Evolutionary conservation across 306 rosid genomes (phyloP).

Genomic region (Bauhinia variegata): DNA sequence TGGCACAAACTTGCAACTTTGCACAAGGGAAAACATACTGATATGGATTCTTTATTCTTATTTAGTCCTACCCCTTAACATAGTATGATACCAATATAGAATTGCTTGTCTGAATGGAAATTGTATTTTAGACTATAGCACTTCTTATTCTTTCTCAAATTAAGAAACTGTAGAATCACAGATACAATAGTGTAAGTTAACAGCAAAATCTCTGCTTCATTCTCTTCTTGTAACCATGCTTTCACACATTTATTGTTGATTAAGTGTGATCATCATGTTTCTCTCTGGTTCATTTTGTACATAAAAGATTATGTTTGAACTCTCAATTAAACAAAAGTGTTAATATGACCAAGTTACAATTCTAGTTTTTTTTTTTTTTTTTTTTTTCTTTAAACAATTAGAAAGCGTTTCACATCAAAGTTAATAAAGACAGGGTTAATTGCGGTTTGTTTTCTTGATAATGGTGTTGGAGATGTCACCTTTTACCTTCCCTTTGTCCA

Average conservation of each 20-base stretch:
- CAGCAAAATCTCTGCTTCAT: conserved; percentile 23
- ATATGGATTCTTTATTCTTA: conserved; percentile 17
- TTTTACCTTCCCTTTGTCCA: too few relatives aligned
- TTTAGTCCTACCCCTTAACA: conserved; percentile 30
- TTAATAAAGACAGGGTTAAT: too few relatives aligned
- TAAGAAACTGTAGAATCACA: conserved; percentile 42
- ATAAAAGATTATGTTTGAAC: too few relatives aligned
- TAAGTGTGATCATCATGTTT: neutral
- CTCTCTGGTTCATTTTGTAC: neutral
- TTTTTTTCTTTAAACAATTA: too few relatives aligned
- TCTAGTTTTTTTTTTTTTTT: too few relatives aligned
- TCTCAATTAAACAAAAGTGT: too few relatives aligned
- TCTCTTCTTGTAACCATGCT: neutral
- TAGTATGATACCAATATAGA: conserved; percentile 28
- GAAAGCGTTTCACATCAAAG: too few relatives aligned
- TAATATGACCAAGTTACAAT: too few relatives aligned
- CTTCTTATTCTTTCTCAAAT: conserved; percentile 50
- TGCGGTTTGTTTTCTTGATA: too few relatives aligned
- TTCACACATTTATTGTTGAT: neutral
- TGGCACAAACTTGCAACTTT: conserved; percentile 43
- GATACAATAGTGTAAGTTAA: too few relatives aligned
- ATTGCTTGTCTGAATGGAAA: conserved; percentile 39
- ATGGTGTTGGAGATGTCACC: too few relatives aligned
- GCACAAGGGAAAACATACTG: conserved; percentile 21
- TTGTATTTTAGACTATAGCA: conserved; percentile 40